Evolutionary conservation across 345 rosid species (phyloP).

Genomic region (Chamaenerion angustifolium): DNA sequence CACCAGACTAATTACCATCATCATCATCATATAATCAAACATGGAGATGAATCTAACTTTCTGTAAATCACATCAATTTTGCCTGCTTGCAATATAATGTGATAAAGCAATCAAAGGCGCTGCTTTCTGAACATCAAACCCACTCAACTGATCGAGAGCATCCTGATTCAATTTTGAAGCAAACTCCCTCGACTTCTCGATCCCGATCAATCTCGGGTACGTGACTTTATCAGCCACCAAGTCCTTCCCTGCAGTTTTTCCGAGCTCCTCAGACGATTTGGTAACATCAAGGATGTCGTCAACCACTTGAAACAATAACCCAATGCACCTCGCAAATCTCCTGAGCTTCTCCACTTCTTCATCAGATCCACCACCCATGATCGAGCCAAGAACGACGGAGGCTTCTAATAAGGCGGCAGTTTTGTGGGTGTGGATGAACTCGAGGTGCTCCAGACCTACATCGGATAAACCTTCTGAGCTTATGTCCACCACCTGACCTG

Average conservation of each 20-base stretch:
- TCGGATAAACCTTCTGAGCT: constrained; percentile 42
- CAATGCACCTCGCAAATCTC: constrained; percentile 55
- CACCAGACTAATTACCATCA: no score
- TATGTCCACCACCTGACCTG: constrained; percentile 82
- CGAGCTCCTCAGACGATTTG: constrained; percentile 61
- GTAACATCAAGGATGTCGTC: constrained; percentile 95
- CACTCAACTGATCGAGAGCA: constrained; percentile 46
- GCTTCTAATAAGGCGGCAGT: constrained; percentile 77
- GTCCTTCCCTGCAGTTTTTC: constrained; percentile 95
- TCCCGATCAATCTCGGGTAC: constrained; percentile 76
- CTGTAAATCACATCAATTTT: constrained; percentile 22
- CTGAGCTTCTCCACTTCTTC: constrained; percentile 65
- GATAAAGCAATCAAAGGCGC: constrained; percentile 88
- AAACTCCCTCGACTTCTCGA: constrained; percentile 58
- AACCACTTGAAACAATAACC: constrained; percentile 83
- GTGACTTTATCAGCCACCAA: constrained; percentile 71
- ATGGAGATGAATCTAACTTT: no score
- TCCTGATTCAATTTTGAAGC: constrained; percentile 57
- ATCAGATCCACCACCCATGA: constrained; percentile 61
- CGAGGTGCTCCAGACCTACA: constrained; percentile 57
- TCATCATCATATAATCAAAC: no score
- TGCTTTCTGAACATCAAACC: constrained; percentile 53
- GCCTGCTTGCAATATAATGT: constrained; percentile 71
- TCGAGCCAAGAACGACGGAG: constrained; percentile 66
- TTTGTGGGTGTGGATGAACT: constrained; percentile 78